These are phyloP conservation scores for Leavenworthia alabamica DNA, from an alignment of 345 rosid species.

Conservation along the genomic window DNA sequence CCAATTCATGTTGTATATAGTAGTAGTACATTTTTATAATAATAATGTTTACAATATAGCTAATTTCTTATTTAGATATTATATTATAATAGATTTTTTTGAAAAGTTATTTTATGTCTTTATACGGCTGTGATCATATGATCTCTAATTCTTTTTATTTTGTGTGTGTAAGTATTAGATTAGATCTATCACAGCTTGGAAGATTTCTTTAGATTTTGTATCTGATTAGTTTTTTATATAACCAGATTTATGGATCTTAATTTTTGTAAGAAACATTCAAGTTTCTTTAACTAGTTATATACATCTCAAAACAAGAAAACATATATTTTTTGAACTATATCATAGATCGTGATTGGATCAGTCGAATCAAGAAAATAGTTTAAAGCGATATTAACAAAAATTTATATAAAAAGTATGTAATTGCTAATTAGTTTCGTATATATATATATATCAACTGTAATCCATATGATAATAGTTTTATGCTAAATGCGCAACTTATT, in stretches of 20 bases:
- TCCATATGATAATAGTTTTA: too few relatives aligned
- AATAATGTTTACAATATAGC: neutral
- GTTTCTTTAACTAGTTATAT: neutral
- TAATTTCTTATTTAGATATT: neutral
- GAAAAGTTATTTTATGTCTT: slow-evolving; percentile 29
- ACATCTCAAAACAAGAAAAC: neutral
- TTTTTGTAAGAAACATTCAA: too few relatives aligned
- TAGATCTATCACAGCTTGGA: slow-evolving; percentile 29
- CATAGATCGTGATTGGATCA: too few relatives aligned
- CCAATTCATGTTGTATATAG: too few relatives aligned
- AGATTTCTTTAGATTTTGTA: slow-evolving; percentile 31
- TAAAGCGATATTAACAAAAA: too few relatives aligned
- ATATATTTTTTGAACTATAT: too few relatives aligned
- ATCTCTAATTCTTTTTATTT: slow-evolving; percentile 2
- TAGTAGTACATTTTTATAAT: too few relatives aligned
- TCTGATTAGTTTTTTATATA: slow-evolving; percentile 15
- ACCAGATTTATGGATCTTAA: slow-evolving; percentile 10
- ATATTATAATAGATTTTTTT: neutral
- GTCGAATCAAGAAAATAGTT: too few relatives aligned
- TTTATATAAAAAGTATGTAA: too few relatives aligned
- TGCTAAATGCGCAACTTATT: too few relatives aligned
- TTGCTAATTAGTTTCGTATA: too few relatives aligned
- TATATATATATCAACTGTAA: too few relatives aligned
- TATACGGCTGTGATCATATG: slow-evolving; percentile 20
- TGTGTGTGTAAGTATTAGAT: slow-evolving; percentile 15